A percentile compares a stretch with the other conserved stretches of the same genome.
Conservation (phyloP, 805 yeast species). For the Starmerella geochares region DNA sequence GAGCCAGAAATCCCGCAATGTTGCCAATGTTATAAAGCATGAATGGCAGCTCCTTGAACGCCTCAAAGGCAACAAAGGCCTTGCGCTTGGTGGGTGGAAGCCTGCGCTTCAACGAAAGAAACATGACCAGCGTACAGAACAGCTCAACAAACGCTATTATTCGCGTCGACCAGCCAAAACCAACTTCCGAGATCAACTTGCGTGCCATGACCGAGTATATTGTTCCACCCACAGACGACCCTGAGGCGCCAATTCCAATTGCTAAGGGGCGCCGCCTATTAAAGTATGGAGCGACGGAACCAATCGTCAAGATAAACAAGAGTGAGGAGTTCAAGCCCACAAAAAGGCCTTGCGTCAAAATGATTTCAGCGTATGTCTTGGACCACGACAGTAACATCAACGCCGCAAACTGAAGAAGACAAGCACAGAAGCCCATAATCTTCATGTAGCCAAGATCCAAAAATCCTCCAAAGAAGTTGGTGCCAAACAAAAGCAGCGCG, state of each 20-base stretch:
- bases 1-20: conserved; percentile 28
- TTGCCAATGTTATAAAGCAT: conserved; percentile 25
- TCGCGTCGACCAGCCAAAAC: conserved; percentile 47
- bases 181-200: conserved; percentile 35
- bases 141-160: conserved; percentile 39
- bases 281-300: conserved; percentile 41
- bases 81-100: conserved; percentile 29
- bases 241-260: conserved; percentile 39
- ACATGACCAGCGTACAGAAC: conserved; percentile 25
- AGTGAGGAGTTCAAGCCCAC: conserved; percentile 39
- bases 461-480: conserved; percentile 28
- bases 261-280: conserved; percentile 38
- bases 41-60: conserved; percentile 27
- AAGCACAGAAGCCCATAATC: conserved; percentile 24
- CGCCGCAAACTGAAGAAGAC: conserved; percentile 25
- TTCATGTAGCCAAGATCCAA: conserved; percentile 28
- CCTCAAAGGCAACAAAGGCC: conserved; percentile 24
- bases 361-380: conserved; percentile 40
- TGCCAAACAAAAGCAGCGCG: conserved; percentile 17
- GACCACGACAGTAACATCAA: conserved; percentile 32
- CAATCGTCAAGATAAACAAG: conserved; percentile 38
- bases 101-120: conserved; percentile 26
- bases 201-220: conserved; percentile 41
- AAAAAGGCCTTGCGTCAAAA: conserved; percentile 44
- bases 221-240: conserved; percentile 45